Conservation (phyloP, 176 grass and related monocot species). For the Carex parvula region DNA sequence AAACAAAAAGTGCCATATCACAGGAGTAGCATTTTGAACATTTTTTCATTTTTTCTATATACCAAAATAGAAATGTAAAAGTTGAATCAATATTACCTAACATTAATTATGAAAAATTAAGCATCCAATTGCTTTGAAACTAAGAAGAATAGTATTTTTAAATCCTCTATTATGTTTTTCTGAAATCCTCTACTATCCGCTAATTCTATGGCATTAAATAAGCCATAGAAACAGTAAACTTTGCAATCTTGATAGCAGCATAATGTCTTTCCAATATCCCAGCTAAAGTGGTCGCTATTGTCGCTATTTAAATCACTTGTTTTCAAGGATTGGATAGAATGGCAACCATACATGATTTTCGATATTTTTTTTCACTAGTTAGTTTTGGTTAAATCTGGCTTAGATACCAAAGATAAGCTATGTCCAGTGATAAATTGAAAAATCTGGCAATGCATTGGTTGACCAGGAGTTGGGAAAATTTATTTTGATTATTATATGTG, state of each 20-base stretch:
- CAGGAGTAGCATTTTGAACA: not conserved
- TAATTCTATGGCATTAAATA: not conserved
- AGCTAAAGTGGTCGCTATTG: not conserved
- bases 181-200: not conserved
- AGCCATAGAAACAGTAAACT: not conserved
- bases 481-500: not conserved
- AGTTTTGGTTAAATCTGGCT: not conserved
- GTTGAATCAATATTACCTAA: not conserved
- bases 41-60: not conserved
- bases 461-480: not conserved
- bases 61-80: not conserved
- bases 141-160: not conserved
- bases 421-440: not conserved
- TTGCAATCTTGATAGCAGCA: not conserved
- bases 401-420: not conserved
- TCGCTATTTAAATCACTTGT: not conserved
- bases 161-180: not conserved
- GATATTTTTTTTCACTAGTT: not conserved
- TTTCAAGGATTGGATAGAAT: not conserved
- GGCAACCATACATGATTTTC: not conserved
- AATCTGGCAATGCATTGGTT: not conserved
- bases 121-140: not conserved
- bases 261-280: not conserved
- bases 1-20: not conserved
- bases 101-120: not conserved